These are phyloP conservation scores for Fraxinus velutina DNA, from an alignment of 305 asterid genomes.

Conservation along the genomic window DNA sequence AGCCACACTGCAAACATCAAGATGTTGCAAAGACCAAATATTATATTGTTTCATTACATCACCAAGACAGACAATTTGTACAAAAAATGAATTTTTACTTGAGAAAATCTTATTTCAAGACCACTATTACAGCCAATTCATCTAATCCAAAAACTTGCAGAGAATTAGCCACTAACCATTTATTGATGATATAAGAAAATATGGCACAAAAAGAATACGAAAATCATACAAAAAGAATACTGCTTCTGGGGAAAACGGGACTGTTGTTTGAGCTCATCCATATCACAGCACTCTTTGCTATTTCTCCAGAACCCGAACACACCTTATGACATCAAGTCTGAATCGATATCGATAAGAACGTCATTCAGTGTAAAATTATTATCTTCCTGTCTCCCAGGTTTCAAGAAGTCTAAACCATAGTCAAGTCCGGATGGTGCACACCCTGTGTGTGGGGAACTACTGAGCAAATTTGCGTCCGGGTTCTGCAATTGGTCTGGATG, in stretches of 20 bases:
- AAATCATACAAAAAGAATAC: background rate
- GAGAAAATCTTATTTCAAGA: background rate
- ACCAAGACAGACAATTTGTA: background rate
- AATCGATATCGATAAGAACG: slow-evolving; percentile 35
- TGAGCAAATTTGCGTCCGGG: slow-evolving; percentile 2
- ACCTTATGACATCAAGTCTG: slow-evolving; percentile 20
- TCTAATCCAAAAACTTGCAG: slow-evolving; percentile 23
- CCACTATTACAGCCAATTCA: slow-evolving; percentile 18
- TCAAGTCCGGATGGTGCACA: slow-evolving; percentile 25
- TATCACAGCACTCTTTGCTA: background rate
- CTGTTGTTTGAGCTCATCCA: background rate
- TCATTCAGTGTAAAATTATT: slow-evolving; percentile 32
- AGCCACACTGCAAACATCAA: background rate
- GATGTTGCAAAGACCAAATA: background rate
- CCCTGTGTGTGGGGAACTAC: slow-evolving; percentile 18
- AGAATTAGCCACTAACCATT: slow-evolving; percentile 24
- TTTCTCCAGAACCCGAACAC: background rate
- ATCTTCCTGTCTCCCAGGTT: slow-evolving; percentile 58
- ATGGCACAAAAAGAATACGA: background rate
- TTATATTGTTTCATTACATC: background rate
- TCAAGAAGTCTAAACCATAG: slow-evolving; percentile 46
- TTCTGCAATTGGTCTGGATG: slow-evolving; percentile 14
- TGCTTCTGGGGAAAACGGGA: background rate
- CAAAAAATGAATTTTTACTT: background rate
- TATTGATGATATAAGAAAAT: background rate